Evolutionary conservation across 2,329 filamentous ascomycete species (phyloP).

Genomic region (Sphaceloma murrayae): DNA sequence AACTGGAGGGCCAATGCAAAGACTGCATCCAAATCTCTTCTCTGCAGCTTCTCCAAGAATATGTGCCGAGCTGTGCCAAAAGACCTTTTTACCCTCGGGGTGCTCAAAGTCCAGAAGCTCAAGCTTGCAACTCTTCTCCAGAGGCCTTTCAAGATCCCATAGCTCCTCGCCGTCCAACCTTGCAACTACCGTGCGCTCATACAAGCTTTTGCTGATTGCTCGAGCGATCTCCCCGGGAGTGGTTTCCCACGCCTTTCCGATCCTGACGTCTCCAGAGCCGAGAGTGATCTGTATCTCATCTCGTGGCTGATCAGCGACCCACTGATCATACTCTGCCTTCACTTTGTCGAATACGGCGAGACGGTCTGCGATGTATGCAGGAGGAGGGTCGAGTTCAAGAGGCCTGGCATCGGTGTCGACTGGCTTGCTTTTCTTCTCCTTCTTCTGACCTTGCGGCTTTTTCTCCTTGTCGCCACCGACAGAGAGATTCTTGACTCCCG

Average conservation of each 20-base stretch:
- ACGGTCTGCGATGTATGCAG: conserved; percentile 73
- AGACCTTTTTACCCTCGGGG: conserved; percentile 75
- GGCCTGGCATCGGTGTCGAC: conserved; percentile 32
- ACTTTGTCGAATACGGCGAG: conserved; percentile 81
- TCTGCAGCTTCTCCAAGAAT: conserved; percentile 93
- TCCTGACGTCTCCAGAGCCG: conserved; percentile 58
- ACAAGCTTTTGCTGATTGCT: conserved; percentile 73
- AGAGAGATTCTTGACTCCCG: conserved; percentile 52
- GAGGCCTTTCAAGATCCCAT: conserved; percentile 85
- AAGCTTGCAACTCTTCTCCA: conserved; percentile 79
- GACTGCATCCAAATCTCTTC: conserved; percentile 76
- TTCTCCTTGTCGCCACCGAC: conserved; percentile 31
- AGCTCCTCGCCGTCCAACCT: conserved; percentile 72
- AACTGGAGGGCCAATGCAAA: conserved; percentile 89
- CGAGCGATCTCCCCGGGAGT: conserved; percentile 71
- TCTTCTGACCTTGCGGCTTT: conserved; percentile 31
- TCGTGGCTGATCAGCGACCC: conserved; percentile 59
- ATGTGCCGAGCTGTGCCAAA: conserved; percentile 96
- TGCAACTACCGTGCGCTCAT: conserved; percentile 78
- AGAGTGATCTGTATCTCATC: conserved; percentile 66
- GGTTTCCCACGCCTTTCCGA: conserved; percentile 82
- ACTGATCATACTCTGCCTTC: conserved; percentile 73
- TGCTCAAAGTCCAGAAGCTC: conserved; percentile 76
- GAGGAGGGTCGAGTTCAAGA: conserved; percentile 44
- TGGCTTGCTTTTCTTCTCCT: conserved; percentile 40